phyloP scores from a whole-genome alignment of 805 yeast species.

The Yarrowia porcina region DNA sequence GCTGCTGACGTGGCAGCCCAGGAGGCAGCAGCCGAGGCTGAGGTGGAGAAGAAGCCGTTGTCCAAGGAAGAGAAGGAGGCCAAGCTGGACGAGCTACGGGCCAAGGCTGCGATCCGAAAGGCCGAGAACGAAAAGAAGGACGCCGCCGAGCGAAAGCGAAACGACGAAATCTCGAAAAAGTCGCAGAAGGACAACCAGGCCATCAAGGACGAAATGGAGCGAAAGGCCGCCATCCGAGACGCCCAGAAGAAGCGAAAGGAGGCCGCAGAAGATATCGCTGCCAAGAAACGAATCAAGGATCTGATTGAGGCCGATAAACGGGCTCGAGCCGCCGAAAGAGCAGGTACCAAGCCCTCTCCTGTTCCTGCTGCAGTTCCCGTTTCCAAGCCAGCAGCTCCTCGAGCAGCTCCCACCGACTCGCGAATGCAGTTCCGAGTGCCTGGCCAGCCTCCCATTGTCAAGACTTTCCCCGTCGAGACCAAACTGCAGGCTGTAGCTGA shows the following conservation, averaged over 20 bases:
- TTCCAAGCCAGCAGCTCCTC: slow-evolving; percentile 21
- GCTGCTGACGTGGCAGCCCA: slow-evolving; percentile 6
- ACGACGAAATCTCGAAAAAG: slow-evolving; percentile 36
- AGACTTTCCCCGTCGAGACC: slow-evolving; percentile 34
- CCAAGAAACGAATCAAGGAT: slow-evolving; percentile 36
- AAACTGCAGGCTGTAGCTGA: slow-evolving; percentile 36
- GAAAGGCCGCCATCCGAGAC: slow-evolving; percentile 36
- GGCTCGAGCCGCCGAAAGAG: slow-evolving; percentile 33
- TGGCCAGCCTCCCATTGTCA: slow-evolving; percentile 32
- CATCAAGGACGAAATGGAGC: slow-evolving; percentile 36
- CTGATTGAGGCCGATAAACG: slow-evolving; percentile 40
- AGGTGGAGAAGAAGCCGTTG: slow-evolving; percentile 28
- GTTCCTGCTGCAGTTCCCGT: slow-evolving; percentile 27
- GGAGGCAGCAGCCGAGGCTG: not conserved
- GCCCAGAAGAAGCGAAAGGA: slow-evolving; percentile 37
- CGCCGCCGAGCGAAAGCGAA: slow-evolving; percentile 33
- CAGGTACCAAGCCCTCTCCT: slow-evolving; percentile 29
- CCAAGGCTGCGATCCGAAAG: slow-evolving; percentile 36
- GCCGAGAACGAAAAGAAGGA: slow-evolving; percentile 37
- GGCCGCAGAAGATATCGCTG: slow-evolving; percentile 35
- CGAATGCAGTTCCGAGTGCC: slow-evolving; percentile 32
- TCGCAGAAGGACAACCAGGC: slow-evolving; percentile 34
- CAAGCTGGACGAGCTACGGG: slow-evolving; percentile 36
- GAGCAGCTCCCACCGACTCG: slow-evolving; percentile 32
- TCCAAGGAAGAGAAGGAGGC: slow-evolving; percentile 36